A percentile compares a stretch with the other conserved stretches of the same genome.
Evolutionary conservation across 1,284 basidiomycete genomes (phyloP).

Genomic region (Xerocomus nothofagi): DNA sequence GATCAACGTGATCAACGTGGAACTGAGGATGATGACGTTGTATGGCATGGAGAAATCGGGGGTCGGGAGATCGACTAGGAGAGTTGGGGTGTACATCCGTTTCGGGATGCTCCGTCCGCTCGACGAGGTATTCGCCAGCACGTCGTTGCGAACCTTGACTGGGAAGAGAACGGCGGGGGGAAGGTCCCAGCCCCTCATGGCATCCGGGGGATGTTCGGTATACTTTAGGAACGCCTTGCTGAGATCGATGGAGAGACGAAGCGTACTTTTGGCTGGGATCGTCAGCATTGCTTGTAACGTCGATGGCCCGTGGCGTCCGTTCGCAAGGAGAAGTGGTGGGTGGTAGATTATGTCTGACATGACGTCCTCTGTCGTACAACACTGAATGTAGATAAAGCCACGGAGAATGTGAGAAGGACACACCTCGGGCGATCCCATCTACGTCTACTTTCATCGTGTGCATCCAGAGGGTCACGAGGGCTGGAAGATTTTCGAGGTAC

Average conservation of each 20-base stretch:
- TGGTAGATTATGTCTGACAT: constrained; percentile 58
- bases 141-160: constrained; percentile 25
- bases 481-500: constrained; percentile 93
- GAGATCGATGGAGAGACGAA: constrained; percentile 74
- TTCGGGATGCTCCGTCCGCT: constrained; percentile 4
- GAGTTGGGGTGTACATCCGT: constrained; percentile 75
- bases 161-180: constrained; percentile 77
- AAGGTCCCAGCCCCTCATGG: constrained; percentile 92
- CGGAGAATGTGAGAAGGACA: constrained; percentile 20
- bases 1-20: constrained; percentile 87
- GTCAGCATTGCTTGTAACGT: constrained; percentile 67
- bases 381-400: background rate
- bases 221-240: constrained; percentile 89
- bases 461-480: constrained; percentile 87
- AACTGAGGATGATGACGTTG: constrained; percentile 97
- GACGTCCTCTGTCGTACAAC: constrained; percentile 25
- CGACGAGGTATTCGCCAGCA: constrained; percentile 7
- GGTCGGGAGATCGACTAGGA: constrained; percentile 89
- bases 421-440: constrained; percentile 46
- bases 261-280: constrained; percentile 64
- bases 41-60: constrained; percentile 99
- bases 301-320: constrained; percentile 27
- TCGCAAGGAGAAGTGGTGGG: constrained; percentile 70
- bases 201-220: constrained; percentile 94
- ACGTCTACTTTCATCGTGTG: constrained; percentile 68